Conservation (phyloP, 2,329 filamentous ascomycete genomes). For the Arachnomyces sp. region DNA sequence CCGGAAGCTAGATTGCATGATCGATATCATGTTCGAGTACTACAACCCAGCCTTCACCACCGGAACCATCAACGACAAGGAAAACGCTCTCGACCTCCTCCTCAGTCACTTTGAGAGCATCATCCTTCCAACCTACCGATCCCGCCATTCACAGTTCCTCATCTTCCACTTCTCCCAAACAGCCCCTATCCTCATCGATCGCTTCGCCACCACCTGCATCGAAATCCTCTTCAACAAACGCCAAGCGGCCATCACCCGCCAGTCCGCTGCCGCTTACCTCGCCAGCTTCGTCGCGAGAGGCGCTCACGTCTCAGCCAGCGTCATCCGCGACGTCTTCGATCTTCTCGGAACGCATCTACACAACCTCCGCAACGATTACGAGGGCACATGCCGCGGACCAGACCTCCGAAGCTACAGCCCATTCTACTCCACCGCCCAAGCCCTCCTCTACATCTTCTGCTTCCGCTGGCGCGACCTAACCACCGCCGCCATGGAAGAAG, state of each 20-base stretch:
- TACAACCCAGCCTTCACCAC: slow-evolving; percentile 67
- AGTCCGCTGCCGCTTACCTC: slow-evolving; percentile 84
- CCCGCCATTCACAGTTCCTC: slow-evolving; percentile 88
- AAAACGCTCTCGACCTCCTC: slow-evolving; percentile 68
- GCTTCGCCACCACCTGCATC: slow-evolving; percentile 72
- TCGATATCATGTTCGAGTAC: slow-evolving; percentile 79
- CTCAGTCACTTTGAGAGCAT: slow-evolving; percentile 79
- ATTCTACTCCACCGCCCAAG: slow-evolving; percentile 85
- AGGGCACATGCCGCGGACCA: slow-evolving; percentile 69
- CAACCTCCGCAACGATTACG: slow-evolving; percentile 63
- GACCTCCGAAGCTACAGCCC: slow-evolving; percentile 75
- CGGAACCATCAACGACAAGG: slow-evolving; percentile 60
- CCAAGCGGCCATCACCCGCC: slow-evolving; percentile 64
- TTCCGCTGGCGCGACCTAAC: slow-evolving; percentile 93
- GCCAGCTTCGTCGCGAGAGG: slow-evolving; percentile 91
- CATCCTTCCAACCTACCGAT: slow-evolving; percentile 84
- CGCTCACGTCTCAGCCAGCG: slow-evolving; percentile 65
- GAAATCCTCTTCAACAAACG: slow-evolving; percentile 63
- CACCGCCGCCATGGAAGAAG: slow-evolving; percentile 48
- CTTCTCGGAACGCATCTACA: slow-evolving; percentile 73
- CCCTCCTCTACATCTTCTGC: slow-evolving; percentile 89
- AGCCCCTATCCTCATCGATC: slow-evolving; percentile 68
- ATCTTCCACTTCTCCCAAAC: slow-evolving; percentile 91
- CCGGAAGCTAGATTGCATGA: slow-evolving; percentile 81
- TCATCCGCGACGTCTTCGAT: slow-evolving; percentile 75